phyloP scores from a whole-genome alignment of 805 yeast species.

The Candida easanensis region DNA sequence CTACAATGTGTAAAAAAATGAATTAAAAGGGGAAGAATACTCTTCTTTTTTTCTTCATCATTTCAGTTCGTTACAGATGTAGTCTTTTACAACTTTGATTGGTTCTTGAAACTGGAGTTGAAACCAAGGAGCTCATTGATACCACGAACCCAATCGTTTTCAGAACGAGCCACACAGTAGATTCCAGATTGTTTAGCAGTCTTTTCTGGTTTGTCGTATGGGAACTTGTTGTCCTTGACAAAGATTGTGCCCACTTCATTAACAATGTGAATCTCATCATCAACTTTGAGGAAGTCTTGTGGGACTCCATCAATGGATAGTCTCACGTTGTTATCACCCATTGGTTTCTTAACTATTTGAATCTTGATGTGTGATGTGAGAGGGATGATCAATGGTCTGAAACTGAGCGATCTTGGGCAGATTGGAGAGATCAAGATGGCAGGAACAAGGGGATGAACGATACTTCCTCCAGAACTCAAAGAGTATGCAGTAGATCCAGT shows the following conservation, averaged over 20 bases:
- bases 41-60: neutral
- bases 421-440: conserved; percentile 84
- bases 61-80: neutral
- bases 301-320: conserved; percentile 84
- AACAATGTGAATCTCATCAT: conserved; percentile 76
- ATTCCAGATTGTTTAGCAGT: conserved; percentile 49
- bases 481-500: conserved; percentile 96
- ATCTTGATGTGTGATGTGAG: conserved; percentile 70
- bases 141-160: conserved; percentile 90
- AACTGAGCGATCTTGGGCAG: conserved; percentile 88
- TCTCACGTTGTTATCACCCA: conserved; percentile 44
- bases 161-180: conserved; percentile 82
- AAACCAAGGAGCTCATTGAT: conserved; percentile 86
- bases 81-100: conserved; percentile 15
- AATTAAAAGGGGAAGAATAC: too few relatives aligned
- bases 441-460: conserved; percentile 85
- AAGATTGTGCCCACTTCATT: conserved; percentile 63
- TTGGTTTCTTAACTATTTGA: conserved; percentile 45
- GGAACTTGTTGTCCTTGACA: conserved; percentile 48
- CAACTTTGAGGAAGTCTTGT: conserved; percentile 62
- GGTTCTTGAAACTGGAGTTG: conserved; percentile 73
- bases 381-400: conserved; percentile 84
- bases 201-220: conserved; percentile 30
- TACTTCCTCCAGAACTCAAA: conserved; percentile 86
- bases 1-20: neutral